phyloP scores from a whole-genome alignment of 2,329 filamentous ascomycete genomes.

The Colletotrichum tanaceti region DNA sequence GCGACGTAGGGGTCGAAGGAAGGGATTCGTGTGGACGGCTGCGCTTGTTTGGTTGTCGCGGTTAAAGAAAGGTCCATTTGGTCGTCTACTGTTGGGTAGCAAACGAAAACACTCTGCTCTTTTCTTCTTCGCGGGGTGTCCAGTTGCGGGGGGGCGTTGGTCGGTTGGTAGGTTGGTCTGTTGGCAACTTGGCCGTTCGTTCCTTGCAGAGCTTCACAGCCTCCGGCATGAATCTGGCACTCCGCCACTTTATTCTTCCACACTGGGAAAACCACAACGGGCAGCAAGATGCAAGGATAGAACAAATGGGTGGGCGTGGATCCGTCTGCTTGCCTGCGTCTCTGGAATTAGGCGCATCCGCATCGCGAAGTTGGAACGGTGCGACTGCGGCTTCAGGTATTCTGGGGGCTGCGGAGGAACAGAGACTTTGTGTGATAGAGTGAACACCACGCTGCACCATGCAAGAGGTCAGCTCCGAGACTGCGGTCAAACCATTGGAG shows the following conservation, averaged over 20 bases:
- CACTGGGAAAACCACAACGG: background rate
- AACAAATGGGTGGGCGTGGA: background rate
- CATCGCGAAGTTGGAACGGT: background rate
- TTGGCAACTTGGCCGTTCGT: background rate
- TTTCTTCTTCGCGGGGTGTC: constrained; percentile 1
- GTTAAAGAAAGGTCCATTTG: background rate
- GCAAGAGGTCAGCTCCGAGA: background rate
- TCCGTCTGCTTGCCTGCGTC: constrained; percentile 14
- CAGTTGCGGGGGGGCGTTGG: background rate
- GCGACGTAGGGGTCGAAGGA: background rate
- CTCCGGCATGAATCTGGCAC: constrained; percentile 17
- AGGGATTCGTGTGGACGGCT: constrained; percentile 14
- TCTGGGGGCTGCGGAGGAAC: constrained; percentile 1
- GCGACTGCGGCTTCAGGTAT: background rate
- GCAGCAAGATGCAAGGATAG: background rate
- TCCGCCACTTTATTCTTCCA: background rate
- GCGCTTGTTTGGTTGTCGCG: constrained; percentile 12
- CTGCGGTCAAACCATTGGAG: constrained; percentile 21
- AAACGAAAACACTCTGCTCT: background rate
- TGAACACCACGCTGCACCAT: background rate
- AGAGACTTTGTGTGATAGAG: background rate
- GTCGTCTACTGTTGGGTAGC: constrained; percentile 2
- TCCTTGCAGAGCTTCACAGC: constrained; percentile 30
- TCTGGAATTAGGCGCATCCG: constrained; percentile 3
- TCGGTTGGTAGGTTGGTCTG: background rate